Percentiles rank a stretch among this genome's conserved stretches.
Conservation (phyloP, 2,329 filamentous ascomycete species). For the Talaromyces sp. region DNA sequence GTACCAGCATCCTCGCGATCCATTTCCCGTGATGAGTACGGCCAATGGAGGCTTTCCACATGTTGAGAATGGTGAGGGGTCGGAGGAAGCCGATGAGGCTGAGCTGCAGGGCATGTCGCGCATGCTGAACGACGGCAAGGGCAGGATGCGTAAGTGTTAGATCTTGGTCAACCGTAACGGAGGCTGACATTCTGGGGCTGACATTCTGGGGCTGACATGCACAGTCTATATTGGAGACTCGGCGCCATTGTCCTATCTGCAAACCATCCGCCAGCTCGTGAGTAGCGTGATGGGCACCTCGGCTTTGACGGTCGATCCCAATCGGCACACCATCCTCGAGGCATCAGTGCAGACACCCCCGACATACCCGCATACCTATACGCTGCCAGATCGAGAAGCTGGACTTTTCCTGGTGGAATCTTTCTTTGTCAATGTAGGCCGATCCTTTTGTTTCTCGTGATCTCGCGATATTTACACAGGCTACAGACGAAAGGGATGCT, state of each 20-base stretch:
- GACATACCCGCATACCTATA: constrained; percentile 43
- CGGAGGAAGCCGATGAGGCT: constrained; percentile 15
- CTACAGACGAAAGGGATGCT: constrained; percentile 54
- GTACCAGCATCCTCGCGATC: constrained; percentile 7
- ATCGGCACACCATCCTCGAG: constrained; percentile 53
- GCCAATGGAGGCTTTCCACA: background rate
- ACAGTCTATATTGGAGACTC: constrained; percentile 59
- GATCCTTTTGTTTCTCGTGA: background rate
- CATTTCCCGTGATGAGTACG: constrained; percentile 6
- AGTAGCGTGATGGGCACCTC: constrained; percentile 50
- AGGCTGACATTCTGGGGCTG: background rate
- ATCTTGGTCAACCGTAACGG: background rate
- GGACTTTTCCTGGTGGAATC: constrained; percentile 51
- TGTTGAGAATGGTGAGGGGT: constrained; percentile 2
- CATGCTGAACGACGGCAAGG: constrained; percentile 59
- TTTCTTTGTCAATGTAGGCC: constrained; percentile 55
- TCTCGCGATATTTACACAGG: background rate
- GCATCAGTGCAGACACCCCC: constrained; percentile 39
- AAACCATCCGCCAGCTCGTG: constrained; percentile 56
- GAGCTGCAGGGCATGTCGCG: constrained; percentile 51
- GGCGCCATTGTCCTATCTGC: constrained; percentile 55
- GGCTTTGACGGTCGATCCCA: constrained; percentile 53
- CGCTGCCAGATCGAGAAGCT: constrained; percentile 52
- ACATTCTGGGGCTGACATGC: background rate
- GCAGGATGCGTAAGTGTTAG: constrained; percentile 14